Evolutionary conservation across 768 basidiomycete genomes (phyloP).

Genomic region (Phanerochaete sordida): DNA sequence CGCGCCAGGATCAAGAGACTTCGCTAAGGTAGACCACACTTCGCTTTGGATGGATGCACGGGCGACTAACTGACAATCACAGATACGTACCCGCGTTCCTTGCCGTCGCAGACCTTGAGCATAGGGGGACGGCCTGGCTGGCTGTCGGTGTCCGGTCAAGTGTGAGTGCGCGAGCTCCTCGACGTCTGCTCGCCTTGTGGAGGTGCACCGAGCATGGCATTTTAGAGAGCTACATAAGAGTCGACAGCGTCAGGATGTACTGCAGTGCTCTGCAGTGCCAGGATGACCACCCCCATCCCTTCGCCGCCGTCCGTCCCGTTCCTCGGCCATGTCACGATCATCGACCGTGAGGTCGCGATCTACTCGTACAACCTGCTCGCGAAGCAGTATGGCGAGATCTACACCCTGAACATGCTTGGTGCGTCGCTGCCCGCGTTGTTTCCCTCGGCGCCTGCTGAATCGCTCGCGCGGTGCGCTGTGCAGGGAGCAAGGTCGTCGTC

Average conservation of each 20-base stretch:
- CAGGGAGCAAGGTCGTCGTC: conserved; percentile 18
- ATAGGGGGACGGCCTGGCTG: not conserved
- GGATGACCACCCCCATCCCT: conserved; percentile 36
- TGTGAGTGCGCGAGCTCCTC: not conserved
- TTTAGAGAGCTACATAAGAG: not conserved
- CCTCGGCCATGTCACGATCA: conserved; percentile 34
- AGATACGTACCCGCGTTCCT: not conserved
- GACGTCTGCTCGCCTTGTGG: not conserved
- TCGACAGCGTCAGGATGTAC: not conserved
- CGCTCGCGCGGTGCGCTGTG: too few relatives aligned
- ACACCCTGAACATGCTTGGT: conserved; percentile 12
- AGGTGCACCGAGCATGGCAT: not conserved
- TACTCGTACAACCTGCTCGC: conserved; percentile 28
- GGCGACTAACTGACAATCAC: not conserved
- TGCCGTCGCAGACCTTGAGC: not conserved
- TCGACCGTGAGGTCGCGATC: conserved; percentile 34
- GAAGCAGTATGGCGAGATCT: conserved; percentile 15
- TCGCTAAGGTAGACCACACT: not conserved
- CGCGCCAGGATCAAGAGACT: not conserved
- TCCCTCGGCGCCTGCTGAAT: not conserved
- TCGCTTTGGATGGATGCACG: not conserved
- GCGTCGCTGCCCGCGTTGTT: not conserved
- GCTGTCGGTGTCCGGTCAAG: not conserved
- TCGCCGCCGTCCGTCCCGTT: conserved; percentile 38
- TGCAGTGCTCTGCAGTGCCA: not conserved